These are phyloP conservation scores for Pseudisothecium myosuroides DNA, from an alignment of 225 moss, liverwort and hornwort genomes.

Conservation along the genomic window DNA sequence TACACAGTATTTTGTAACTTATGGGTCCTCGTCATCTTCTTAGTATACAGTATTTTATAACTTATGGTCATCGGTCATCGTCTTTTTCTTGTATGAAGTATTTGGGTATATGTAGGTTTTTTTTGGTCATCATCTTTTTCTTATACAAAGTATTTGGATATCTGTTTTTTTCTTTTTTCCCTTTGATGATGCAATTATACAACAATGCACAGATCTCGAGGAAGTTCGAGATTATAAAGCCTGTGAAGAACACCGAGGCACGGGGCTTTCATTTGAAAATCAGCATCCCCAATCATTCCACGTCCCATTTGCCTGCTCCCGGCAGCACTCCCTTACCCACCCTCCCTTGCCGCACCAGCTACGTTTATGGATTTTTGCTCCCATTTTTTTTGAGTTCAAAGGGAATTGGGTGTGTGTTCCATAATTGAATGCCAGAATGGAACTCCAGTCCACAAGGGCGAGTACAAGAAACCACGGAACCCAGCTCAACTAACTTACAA, in stretches of 20 bases:
- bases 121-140: background rate
- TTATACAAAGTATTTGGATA: background rate
- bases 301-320: background rate
- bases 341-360: too few relatives aligned
- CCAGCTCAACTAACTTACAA: background rate
- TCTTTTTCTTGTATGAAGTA: too few relatives aligned
- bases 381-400: background rate
- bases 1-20: background rate
- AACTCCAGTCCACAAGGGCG: background rate
- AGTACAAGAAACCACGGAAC: background rate
- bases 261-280: background rate
- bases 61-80: too few relatives aligned
- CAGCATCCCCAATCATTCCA: background rate
- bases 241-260: background rate
- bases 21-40: too few relatives aligned
- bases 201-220: background rate
- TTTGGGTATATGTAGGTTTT: background rate
- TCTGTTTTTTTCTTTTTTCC: too few relatives aligned
- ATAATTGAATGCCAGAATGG: conserved; percentile 15
- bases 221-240: background rate
- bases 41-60: too few relatives aligned
- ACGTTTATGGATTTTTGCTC: background rate
- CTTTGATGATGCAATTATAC: background rate
- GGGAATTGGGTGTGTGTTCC: background rate
- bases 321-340: too few relatives aligned